Evolutionary conservation across 179 eudicot genomes (phyloP).

Genomic region (Beta lomatogona): DNA sequence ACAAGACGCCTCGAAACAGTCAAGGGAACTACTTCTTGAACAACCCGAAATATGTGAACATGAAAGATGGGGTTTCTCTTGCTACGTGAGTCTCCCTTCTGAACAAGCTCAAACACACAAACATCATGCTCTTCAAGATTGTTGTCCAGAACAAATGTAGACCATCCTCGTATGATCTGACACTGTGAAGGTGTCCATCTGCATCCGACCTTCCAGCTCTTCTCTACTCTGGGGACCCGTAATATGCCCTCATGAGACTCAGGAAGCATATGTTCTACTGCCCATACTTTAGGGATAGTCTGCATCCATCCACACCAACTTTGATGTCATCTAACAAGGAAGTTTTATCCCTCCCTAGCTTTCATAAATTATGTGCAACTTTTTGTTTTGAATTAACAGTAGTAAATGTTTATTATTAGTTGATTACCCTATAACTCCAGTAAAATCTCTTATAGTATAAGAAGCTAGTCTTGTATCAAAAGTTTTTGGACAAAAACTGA

Average conservation of each 20-base stretch:
- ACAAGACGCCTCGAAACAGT: not conserved
- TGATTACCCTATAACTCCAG: not conserved
- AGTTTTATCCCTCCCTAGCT: too few relatives aligned
- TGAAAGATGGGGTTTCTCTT: not conserved
- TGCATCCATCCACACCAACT: not conserved
- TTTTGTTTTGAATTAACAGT: too few relatives aligned
- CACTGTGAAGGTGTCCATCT: conserved; percentile 25
- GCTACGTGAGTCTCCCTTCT: not conserved
- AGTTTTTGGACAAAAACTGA: too few relatives aligned
- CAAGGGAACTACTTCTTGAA: conserved; percentile 3
- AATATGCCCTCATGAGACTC: conserved; percentile 9
- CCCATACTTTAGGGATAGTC: conserved; percentile 26
- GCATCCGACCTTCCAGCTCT: conserved; percentile 21
- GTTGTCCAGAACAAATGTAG: conserved; percentile 20
- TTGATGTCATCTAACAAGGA: not conserved
- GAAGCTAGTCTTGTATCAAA: not conserved
- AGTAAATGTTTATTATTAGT: not conserved
- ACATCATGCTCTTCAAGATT: conserved; percentile 27
- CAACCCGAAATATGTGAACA: conserved; percentile 13
- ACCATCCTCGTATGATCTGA: conserved; percentile 29
- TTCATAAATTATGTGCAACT: too few relatives aligned
- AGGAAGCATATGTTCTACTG: conserved; percentile 12
- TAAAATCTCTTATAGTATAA: not conserved
- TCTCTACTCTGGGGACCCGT: not conserved
- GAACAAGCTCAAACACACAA: conserved; percentile 23